Conservation (phyloP, 371 early-diverging fungal genomes). For the Polyrhizophydium stewartii region DNA sequence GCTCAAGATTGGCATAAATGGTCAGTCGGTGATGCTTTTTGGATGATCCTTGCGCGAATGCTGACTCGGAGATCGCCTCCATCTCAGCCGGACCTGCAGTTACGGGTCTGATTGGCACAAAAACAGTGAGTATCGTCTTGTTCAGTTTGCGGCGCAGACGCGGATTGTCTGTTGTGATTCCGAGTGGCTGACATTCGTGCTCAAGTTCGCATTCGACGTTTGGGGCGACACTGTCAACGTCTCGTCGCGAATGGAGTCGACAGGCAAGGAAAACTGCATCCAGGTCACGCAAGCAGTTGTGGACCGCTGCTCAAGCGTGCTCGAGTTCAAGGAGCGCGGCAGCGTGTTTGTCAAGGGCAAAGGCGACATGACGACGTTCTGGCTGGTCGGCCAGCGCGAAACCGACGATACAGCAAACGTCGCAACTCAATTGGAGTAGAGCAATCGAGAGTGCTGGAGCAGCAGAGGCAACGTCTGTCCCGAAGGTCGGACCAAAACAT, state of each 20-base stretch:
- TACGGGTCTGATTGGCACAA: conserved; percentile 29
- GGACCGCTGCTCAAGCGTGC: conserved; percentile 8
- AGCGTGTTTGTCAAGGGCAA: conserved; percentile 28
- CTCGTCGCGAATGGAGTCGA: conserved; percentile 21
- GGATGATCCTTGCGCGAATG: neutral
- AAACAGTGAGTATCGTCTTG: conserved; percentile 9
- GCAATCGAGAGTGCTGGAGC: too few relatives aligned
- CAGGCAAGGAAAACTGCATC: conserved; percentile 18
- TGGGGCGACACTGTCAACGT: conserved; percentile 31
- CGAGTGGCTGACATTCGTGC: neutral
- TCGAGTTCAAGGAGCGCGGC: conserved; percentile 19
- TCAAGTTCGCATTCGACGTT: conserved; percentile 29
- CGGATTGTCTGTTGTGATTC: neutral
- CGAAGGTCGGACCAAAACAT: too few relatives aligned
- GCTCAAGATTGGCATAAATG: neutral
- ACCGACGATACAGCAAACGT: too few relatives aligned
- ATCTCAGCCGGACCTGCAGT: conserved; percentile 28
- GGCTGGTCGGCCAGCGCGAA: neutral
- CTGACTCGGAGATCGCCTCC: too few relatives aligned
- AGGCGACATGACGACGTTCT: conserved; percentile 27
- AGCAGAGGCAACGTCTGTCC: too few relatives aligned
- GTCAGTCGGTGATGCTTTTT: neutral
- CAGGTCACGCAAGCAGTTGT: conserved; percentile 24
- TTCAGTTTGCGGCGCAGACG: too few relatives aligned
- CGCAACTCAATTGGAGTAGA: too few relatives aligned